Evolutionary conservation across 2,329 filamentous ascomycete genomes (phyloP), one percentile per base, ranked within the genome.

Genomic region (Colletotrichum trifolii): DNA sequence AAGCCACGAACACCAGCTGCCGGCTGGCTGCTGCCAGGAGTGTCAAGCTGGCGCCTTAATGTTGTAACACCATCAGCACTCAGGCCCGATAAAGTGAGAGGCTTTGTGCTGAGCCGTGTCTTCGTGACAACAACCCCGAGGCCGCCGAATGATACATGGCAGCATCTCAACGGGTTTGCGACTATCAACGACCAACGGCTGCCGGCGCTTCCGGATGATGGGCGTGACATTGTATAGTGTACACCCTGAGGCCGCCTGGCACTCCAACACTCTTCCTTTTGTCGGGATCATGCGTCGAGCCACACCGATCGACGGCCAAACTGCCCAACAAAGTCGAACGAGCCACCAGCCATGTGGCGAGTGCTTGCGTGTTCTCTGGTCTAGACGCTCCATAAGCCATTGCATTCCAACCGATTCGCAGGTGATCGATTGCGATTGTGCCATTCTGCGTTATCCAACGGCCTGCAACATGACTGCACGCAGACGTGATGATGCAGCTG

Each of bases 311-410:
- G 52, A 43, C 58, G 35, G n/a, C 25, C 7, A 13, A 10, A 7
- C 9, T 46, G 15, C 57, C 46, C 15, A 25, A 13, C 12, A 36
- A 11, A 53, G 57, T 36, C n/a, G 13, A 13, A 36, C 40, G 17
- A 61, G 50, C 56, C 61, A 66, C 61, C 25, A 9, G 17, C 7
- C 11, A 8, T 61, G 66, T 67, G 66, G 66, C 66, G 66, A 67
- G 63, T 59, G 63, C 63, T 67, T 67, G 63, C 66, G 63, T 39
- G 57, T 62, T 52, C 33, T 33, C 9, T 33, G 60, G 39, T 54
- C 60, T 64, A 61, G 59, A 66, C 12, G 39, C 48, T 49, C 42
- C 15, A 54, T 39, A 10, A 50, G n/a, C 17, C 6, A 15, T 46
- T 17, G 45, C 39, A 43, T 34, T 42, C 3, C 25, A 25, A 25